These are phyloP conservation scores for Leccinum incarnatum DNA, from an alignment of 768 basidiomycete genomes.

Conservation along the genomic window DNA sequence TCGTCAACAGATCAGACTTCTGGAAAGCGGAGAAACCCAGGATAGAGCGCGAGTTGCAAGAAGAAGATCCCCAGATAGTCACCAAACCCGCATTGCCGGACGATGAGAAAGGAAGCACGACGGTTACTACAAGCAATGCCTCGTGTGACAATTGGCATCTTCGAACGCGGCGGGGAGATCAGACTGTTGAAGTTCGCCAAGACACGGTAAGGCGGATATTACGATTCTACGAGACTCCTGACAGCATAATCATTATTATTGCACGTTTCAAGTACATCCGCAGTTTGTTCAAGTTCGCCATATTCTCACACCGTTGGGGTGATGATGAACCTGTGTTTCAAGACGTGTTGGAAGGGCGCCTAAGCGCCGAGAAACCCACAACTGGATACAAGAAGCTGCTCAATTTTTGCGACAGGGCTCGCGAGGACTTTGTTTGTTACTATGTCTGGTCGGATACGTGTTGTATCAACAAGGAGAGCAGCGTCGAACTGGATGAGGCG, in stretches of 20 bases:
- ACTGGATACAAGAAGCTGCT: slow-evolving; percentile 18
- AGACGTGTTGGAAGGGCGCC: slow-evolving; percentile 1
- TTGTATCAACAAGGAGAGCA: slow-evolving; percentile 26
- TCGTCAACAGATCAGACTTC: slow-evolving; percentile 10
- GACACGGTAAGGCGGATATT: slow-evolving; percentile 2
- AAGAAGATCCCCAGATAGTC: neutral
- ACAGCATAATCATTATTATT: neutral
- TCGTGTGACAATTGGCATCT: neutral
- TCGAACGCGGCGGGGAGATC: neutral
- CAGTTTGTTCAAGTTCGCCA: slow-evolving; percentile 15
- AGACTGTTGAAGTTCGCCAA: neutral
- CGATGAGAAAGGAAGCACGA: neutral
- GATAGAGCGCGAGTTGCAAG: neutral
- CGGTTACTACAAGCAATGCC: neutral
- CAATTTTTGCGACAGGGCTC: slow-evolving; percentile 16
- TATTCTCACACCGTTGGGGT: slow-evolving; percentile 25
- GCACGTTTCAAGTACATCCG: slow-evolving; percentile 5
- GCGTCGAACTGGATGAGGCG: slow-evolving; percentile 30
- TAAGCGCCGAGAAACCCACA: slow-evolving; percentile 1
- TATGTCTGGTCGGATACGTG: slow-evolving; percentile 28
- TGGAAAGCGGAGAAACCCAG: slow-evolving; percentile 12
- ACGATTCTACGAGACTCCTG: neutral
- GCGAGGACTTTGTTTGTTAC: slow-evolving; percentile 12
- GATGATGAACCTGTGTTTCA: slow-evolving; percentile 15
- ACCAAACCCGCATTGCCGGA: neutral